Evolutionary conservation across 768 basidiomycete genomes (phyloP).

Genomic region (Lentinula aciculospora): DNA sequence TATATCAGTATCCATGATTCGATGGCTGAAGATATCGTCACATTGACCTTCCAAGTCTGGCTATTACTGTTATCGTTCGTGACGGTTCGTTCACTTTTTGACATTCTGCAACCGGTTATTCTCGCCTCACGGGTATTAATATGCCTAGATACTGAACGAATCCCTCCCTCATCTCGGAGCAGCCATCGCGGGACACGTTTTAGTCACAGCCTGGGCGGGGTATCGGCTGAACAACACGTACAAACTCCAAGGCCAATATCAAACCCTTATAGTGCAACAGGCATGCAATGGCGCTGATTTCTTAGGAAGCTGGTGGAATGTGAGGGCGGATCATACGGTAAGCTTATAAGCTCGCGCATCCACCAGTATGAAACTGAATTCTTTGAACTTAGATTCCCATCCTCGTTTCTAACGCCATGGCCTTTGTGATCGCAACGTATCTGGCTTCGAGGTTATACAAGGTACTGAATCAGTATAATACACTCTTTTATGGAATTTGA

Average conservation of each 20-base stretch:
- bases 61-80: conserved; percentile 37
- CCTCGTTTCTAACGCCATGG: conserved; percentile 29
- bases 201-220: conserved; percentile 42
- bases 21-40: conserved; percentile 43
- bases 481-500: background rate
- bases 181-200: conserved; percentile 37
- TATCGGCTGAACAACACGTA: conserved; percentile 32
- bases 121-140: background rate
- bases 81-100: conserved; percentile 25
- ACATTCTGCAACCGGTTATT: background rate
- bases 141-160: conserved; percentile 39
- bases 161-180: conserved; percentile 48
- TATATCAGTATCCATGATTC: conserved; percentile 21
- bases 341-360: too few relatives aligned
- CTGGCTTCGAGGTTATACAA: conserved; percentile 38
- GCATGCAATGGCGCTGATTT: conserved; percentile 35
- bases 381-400: conserved; percentile 28
- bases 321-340: conserved; percentile 29
- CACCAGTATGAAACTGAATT: background rate
- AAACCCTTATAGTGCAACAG: conserved; percentile 26
- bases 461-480: conserved; percentile 16
- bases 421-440: conserved; percentile 29
- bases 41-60: conserved; percentile 42
- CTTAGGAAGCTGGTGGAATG: conserved; percentile 37
- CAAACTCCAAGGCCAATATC: conserved; percentile 25